Percentiles rank a stretch among this genome's conserved stretches.
phyloP scores from a whole-genome alignment of 441 rosid species.

The Populus trichocarpa region DNA sequence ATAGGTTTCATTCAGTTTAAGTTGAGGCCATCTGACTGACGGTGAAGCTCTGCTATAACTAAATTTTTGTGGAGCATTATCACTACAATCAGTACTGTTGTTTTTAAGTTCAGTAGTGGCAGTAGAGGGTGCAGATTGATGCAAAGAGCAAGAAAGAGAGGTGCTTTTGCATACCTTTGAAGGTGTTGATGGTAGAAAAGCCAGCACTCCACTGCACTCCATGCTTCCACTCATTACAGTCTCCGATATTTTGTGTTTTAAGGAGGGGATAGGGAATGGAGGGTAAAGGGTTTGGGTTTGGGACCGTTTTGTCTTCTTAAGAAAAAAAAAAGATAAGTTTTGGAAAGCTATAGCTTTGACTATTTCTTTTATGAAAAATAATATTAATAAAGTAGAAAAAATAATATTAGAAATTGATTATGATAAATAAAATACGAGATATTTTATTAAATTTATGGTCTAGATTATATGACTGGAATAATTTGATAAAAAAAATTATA shows the following conservation, averaged over 20 bases:
- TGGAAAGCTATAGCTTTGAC: too few relatives aligned
- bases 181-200: slow-evolving; percentile 25
- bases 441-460: accelerated
- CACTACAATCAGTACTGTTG: background rate
- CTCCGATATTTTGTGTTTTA: background rate
- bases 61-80: slow-evolving; percentile 36
- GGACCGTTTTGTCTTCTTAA: background rate
- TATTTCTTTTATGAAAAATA: too few relatives aligned
- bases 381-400: too few relatives aligned
- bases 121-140: slow-evolving; percentile 9
- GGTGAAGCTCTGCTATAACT: slow-evolving; percentile 89
- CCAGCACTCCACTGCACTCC: slow-evolving; percentile 31
- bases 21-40: slow-evolving; percentile 88
- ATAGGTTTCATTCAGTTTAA: slow-evolving; percentile 47
- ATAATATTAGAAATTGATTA: too few relatives aligned
- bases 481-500: too few relatives aligned
- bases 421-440: too few relatives aligned
- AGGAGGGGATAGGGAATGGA: background rate
- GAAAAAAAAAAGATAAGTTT: too few relatives aligned
- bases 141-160: slow-evolving; percentile 26
- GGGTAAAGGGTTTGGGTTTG: background rate
- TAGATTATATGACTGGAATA: too few relatives aligned
- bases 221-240: background rate
- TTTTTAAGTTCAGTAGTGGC: slow-evolving; percentile 7
- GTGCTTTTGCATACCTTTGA: slow-evolving; percentile 30